Conservation (phyloP, 768 basidiomycete genomes). For the Boletus reticulatus region DNA sequence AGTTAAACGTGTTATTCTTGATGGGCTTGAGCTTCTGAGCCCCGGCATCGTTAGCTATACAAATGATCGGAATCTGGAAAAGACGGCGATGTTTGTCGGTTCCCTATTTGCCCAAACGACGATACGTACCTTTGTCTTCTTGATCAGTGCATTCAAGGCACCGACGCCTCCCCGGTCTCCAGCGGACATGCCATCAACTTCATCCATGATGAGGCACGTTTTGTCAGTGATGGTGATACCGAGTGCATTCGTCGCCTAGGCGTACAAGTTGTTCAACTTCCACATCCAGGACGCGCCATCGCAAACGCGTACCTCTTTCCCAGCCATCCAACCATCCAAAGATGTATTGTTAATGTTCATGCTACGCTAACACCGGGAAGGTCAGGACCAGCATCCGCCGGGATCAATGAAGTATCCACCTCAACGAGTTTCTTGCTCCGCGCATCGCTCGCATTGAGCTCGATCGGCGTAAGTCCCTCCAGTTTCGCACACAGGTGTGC, state of each 20-base stretch:
- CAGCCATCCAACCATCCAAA: slow-evolving; percentile 80
- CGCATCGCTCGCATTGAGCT: slow-evolving; percentile 94
- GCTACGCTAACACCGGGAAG: slow-evolving; percentile 52
- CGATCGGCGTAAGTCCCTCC: slow-evolving; percentile 91
- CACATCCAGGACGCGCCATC: neutral
- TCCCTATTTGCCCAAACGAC: no score
- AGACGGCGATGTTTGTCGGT: neutral
- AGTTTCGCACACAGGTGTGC: slow-evolving; percentile 90
- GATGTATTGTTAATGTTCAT: slow-evolving; percentile 90
- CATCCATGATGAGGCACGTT: slow-evolving; percentile 96
- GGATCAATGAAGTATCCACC: slow-evolving; percentile 39
- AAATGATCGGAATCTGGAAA: slow-evolving; percentile 87
- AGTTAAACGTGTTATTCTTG: slow-evolving; percentile 61
- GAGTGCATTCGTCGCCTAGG: slow-evolving; percentile 59
- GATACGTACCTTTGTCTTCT: slow-evolving; percentile 75
- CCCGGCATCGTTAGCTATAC: slow-evolving; percentile 89
- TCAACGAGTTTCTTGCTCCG: slow-evolving; percentile 97
- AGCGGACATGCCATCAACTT: slow-evolving; percentile 98
- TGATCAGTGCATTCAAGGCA: slow-evolving; percentile 87
- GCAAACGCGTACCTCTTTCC: slow-evolving; percentile 49
- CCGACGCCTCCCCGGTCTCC: slow-evolving; percentile 97
- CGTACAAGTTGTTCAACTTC: neutral
- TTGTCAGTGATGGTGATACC: slow-evolving; percentile 76
- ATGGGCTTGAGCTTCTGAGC: slow-evolving; percentile 94
- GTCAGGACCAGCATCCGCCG: neutral